phyloP scores from a whole-genome alignment of 1,284 basidiomycete genomes.

The Irpex sp. region DNA sequence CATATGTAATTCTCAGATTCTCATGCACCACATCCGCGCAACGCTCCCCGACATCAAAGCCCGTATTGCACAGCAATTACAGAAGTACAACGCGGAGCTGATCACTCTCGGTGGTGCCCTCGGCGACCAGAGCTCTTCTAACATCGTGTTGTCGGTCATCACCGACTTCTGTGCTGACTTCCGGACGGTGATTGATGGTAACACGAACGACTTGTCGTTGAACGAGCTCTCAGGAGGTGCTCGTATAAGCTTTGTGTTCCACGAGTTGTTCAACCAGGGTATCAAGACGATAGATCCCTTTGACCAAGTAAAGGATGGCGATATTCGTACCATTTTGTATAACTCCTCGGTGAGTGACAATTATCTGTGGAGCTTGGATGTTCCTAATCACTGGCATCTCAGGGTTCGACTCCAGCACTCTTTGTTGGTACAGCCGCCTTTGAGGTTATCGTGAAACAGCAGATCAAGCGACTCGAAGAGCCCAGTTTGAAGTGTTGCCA shows the following conservation, averaged over 20 bases:
- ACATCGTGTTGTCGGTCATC: slow-evolving; percentile 91
- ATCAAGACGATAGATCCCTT: slow-evolving; percentile 96
- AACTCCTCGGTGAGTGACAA: slow-evolving; percentile 80
- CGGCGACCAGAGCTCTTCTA: slow-evolving; percentile 83
- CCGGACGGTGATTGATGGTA: slow-evolving; percentile 94
- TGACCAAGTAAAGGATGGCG: slow-evolving; percentile 97
- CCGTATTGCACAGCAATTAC: slow-evolving; percentile 83
- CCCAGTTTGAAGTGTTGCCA: slow-evolving; percentile 91
- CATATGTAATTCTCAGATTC: slow-evolving; percentile 53
- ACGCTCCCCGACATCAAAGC: slow-evolving; percentile 97
- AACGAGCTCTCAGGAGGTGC: slow-evolving; percentile 98
- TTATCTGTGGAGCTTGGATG: not conserved
- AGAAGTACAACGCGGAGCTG: slow-evolving; percentile 86
- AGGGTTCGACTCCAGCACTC: slow-evolving; percentile 94
- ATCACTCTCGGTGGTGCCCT: slow-evolving; percentile 82
- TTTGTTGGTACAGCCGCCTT: slow-evolving; percentile 97
- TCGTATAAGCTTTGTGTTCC: slow-evolving; percentile 97
- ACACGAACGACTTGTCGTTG: slow-evolving; percentile 90
- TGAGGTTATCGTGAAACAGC: slow-evolving; percentile 97
- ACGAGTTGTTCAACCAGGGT: slow-evolving; percentile 96
- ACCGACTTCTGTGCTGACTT: slow-evolving; percentile 98
- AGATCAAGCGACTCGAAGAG: slow-evolving; percentile 95
- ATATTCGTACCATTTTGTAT: slow-evolving; percentile 93
- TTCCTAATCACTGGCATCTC: slow-evolving; percentile 6
- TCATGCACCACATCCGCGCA: slow-evolving; percentile 97